These are phyloP conservation scores for Rhinocladiella mackenziei DNA, from an alignment of 2,329 filamentous ascomycete species.

Conservation along the genomic window DNA sequence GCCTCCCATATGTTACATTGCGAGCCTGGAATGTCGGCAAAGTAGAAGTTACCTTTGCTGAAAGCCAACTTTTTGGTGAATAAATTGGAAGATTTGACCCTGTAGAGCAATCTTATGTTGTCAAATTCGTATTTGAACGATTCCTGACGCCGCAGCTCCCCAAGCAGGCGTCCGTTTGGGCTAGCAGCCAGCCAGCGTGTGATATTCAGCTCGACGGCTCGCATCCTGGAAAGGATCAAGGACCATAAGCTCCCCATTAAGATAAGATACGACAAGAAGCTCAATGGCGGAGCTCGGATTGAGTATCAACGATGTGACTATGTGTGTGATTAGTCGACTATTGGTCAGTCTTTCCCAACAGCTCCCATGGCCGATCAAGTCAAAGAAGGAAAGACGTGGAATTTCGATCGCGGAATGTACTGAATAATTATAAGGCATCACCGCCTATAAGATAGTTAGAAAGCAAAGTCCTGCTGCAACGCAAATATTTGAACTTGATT, in stretches of 20 bases:
- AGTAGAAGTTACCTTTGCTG: constrained; percentile 26
- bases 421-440: too few relatives aligned
- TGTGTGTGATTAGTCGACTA: not conserved
- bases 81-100: constrained; percentile 27
- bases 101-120: constrained; percentile 25
- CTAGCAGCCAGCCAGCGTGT: constrained; percentile 33
- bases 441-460: too few relatives aligned
- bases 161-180: constrained; percentile 28
- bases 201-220: constrained; percentile 32
- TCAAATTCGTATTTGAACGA: constrained; percentile 28
- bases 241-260: constrained; percentile 34
- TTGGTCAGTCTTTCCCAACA: constrained; percentile 2
- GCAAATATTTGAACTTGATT: too few relatives aligned
- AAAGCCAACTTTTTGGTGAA: constrained; percentile 28
- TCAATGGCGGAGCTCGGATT: constrained; percentile 35
- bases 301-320: constrained; percentile 32
- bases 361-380: constrained; percentile 5
- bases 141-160: constrained; percentile 26
- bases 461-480: too few relatives aligned
- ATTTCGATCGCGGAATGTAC: too few relatives aligned
- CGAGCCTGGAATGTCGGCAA: constrained; percentile 30
- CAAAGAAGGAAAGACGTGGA: too few relatives aligned
- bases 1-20: constrained; percentile 33
- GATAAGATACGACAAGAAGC: constrained; percentile 34
- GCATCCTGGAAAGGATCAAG: constrained; percentile 33